Evolutionary conservation across 495 filamentous ascomycete genomes (phyloP).

Genomic region (Podospora pseudoanserina): DNA sequence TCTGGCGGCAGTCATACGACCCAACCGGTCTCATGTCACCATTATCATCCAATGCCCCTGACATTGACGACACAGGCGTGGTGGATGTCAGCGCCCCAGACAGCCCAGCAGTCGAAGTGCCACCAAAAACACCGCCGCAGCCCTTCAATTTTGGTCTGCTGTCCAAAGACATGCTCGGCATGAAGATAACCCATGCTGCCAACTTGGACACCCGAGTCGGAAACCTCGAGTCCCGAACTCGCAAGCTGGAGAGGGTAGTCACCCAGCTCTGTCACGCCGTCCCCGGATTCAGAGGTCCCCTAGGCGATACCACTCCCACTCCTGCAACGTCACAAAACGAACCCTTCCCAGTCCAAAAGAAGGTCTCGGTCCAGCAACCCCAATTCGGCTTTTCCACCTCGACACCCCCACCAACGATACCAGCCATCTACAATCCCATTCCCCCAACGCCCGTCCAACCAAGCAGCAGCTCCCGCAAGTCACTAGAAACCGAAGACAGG

Average conservation of each 20-base stretch:
- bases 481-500: constrained; percentile 26
- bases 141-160: constrained; percentile 51
- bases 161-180: constrained; percentile 43
- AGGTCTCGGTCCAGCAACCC: constrained; percentile 4
- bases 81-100: constrained; percentile 33
- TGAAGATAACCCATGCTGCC: constrained; percentile 53
- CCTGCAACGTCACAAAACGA: background rate
- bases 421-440: constrained; percentile 26
- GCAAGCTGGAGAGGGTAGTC: constrained; percentile 48
- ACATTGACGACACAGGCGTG: constrained; percentile 38
- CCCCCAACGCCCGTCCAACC: constrained; percentile 20
- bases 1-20: constrained; percentile 54
- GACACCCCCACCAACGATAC: constrained; percentile 29
- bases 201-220: constrained; percentile 49
- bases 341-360: background rate
- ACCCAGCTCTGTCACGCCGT: constrained; percentile 41
- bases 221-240: constrained; percentile 42
- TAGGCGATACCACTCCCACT: constrained; percentile 17
- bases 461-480: constrained; percentile 31
- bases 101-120: constrained; percentile 31
- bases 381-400: constrained; percentile 24
- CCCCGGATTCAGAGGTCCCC: constrained; percentile 34
- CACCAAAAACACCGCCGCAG: constrained; percentile 43
- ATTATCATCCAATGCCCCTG: constrained; percentile 43
- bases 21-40: constrained; percentile 43